These are phyloP conservation scores for Eragrostis tef DNA, from an alignment of 202 grass and related monocot genomes.

Conservation along the genomic window DNA sequence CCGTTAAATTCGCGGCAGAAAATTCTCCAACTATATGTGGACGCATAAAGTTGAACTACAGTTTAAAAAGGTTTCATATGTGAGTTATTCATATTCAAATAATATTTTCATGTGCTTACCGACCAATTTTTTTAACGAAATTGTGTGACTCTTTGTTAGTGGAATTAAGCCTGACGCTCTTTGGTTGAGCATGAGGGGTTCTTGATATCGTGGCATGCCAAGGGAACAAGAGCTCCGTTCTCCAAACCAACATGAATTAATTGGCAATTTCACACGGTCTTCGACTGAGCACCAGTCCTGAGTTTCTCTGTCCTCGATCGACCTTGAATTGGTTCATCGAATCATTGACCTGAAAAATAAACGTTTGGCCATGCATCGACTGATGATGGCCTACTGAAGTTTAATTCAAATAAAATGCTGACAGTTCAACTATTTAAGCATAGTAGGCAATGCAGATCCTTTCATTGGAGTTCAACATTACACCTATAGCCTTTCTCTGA, in stretches of 20 bases:
- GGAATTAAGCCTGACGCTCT: not conserved
- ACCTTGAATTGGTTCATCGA: not conserved
- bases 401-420: slow-evolving; percentile 19
- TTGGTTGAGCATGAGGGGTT: not conserved
- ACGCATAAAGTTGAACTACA: not conserved
- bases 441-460: not conserved
- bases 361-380: not conserved
- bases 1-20: not conserved
- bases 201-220: not conserved
- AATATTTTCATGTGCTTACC: not conserved
- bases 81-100: not conserved
- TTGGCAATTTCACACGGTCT: not conserved
- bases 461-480: not conserved
- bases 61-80: not conserved
- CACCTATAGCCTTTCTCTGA: too few relatives aligned
- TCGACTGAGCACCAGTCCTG: not conserved
- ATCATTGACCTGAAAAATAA: slow-evolving; percentile 20
- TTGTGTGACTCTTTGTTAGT: not conserved
- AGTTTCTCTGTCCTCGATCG: not conserved
- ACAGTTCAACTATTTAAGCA: slow-evolving; percentile 24
- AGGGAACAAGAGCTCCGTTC: not conserved
- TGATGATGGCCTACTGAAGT: too few relatives aligned
- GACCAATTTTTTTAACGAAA: not conserved
- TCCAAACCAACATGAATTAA: not conserved
- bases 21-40: not conserved